Conservation (phyloP, 306 rosid species). For the Herpetospermum pedunculosum region DNA sequence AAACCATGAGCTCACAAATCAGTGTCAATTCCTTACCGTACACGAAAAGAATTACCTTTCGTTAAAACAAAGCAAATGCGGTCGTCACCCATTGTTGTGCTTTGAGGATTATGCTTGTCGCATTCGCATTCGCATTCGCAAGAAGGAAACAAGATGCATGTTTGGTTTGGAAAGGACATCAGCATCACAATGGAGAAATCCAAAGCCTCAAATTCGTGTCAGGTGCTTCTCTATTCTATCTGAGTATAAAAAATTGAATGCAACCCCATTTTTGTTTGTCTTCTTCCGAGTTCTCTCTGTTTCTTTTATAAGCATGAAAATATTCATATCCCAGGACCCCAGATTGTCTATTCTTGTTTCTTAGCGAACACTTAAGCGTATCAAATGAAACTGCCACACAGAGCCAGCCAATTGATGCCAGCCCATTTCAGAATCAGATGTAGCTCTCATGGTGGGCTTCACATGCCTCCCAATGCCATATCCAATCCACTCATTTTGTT, state of each 20-base stretch:
- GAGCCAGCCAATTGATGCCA: not conserved
- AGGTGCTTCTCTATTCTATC: not conserved
- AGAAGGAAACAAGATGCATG: not conserved
- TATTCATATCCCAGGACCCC: not conserved
- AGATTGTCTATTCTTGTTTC: not conserved
- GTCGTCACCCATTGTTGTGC: not conserved
- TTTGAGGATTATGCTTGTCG: not conserved
- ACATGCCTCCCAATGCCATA: not conserved
- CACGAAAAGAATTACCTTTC: not conserved
- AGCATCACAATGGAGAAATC: too few relatives aligned
- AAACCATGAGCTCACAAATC: not conserved
- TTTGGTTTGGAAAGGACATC: not conserved
- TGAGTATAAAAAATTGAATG: not conserved
- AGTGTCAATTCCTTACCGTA: not conserved
- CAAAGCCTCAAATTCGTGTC: not conserved
- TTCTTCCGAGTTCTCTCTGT: not conserved
- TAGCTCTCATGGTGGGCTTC: not conserved
- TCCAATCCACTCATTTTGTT: not conserved
- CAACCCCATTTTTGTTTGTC: constrained; percentile 1
- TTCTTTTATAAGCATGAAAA: not conserved
- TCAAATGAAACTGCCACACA: not conserved
- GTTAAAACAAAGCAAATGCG: not conserved
- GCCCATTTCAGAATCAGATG: not conserved
- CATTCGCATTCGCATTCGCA: too few relatives aligned
- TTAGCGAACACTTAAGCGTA: not conserved